These are phyloP conservation scores for Hyaloscypha hepaticicola DNA, from an alignment of 495 filamentous ascomycete species.

Conservation along the genomic window DNA sequence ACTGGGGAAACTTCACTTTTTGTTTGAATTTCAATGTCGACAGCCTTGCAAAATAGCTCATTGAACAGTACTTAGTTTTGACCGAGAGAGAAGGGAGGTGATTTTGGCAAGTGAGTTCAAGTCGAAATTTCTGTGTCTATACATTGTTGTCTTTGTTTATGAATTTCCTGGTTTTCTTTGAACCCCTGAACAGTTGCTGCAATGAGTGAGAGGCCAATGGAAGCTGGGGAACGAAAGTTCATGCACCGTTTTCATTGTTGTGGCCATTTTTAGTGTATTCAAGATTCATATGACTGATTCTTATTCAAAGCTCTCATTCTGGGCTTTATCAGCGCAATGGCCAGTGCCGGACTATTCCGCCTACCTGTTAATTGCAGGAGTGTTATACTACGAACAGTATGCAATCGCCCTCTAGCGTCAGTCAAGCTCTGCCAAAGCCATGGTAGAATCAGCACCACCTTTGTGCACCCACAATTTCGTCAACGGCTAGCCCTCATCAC, in stretches of 20 bases:
- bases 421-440: background rate
- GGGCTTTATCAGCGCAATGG: background rate
- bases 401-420: background rate
- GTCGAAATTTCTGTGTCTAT: too few species aligned
- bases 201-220: too few species aligned
- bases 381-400: slow-evolving; percentile 1
- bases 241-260: background rate
- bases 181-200: too few species aligned
- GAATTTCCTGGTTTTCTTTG: too few species aligned
- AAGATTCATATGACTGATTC: background rate
- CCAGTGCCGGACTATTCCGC: background rate
- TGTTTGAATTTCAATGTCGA: too few species aligned
- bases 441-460: background rate
- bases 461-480: background rate
- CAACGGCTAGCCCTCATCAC: background rate
- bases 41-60: too few species aligned
- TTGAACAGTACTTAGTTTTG: too few species aligned
- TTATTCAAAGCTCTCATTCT: background rate
- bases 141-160: too few species aligned
- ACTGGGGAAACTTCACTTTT: background rate
- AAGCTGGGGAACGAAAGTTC: background rate
- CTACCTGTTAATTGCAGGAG: slow-evolving; percentile 15
- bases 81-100: too few species aligned
- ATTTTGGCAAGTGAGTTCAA: too few species aligned
- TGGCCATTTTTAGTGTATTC: background rate